Conservation (phyloP, 2,329 filamentous ascomycete species). For the Boeremia lycopersici region DNA sequence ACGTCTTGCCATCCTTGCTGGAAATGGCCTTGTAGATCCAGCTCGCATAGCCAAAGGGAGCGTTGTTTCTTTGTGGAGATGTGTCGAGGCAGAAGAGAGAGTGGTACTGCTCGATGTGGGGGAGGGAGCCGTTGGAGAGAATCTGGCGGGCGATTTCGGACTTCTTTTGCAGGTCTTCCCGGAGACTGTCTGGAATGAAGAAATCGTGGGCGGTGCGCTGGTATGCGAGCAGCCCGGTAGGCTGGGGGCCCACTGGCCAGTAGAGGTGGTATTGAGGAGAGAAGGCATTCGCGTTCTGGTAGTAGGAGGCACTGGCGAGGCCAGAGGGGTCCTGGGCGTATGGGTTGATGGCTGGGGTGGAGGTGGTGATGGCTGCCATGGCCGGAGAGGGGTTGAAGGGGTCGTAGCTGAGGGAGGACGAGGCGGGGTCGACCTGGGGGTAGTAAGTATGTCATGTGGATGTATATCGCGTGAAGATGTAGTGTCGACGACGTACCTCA, state of each 20-base stretch:
- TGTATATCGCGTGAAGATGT: no score
- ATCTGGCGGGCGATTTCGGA: conserved; percentile 83
- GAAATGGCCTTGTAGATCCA: conserved; percentile 97
- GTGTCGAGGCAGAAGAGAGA: conserved; percentile 89
- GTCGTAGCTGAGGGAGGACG: conserved; percentile 50
- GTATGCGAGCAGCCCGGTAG: conserved; percentile 80
- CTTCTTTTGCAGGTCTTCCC: conserved; percentile 89
- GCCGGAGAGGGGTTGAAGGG: conserved; percentile 49
- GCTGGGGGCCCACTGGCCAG: conserved; percentile 81
- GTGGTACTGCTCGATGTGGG: conserved; percentile 84
- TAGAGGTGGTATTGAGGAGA: conserved; percentile 81
- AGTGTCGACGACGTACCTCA: conserved; percentile 52
- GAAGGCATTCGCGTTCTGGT: conserved; percentile 62
- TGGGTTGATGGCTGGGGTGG: conserved; percentile 59
- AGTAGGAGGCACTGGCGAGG: conserved; percentile 70
- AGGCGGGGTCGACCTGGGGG: conserved; percentile 41
- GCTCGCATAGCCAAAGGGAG: conserved; percentile 83
- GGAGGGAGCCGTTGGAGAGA: conserved; percentile 78
- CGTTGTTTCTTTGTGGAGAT: conserved; percentile 75
- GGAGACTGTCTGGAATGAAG: conserved; percentile 83
- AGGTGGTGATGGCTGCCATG: conserved; percentile 42
- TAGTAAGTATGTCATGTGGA: no score
- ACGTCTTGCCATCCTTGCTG: conserved; percentile 85
- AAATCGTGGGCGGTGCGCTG: conserved; percentile 89
- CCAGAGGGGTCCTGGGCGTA: conserved; percentile 75